A percentile compares a stretch with the other conserved stretches of the same genome.
These are phyloP conservation scores for Purshia tridentata DNA, from an alignment of 306 rosid genomes.

Conservation along the genomic window DNA sequence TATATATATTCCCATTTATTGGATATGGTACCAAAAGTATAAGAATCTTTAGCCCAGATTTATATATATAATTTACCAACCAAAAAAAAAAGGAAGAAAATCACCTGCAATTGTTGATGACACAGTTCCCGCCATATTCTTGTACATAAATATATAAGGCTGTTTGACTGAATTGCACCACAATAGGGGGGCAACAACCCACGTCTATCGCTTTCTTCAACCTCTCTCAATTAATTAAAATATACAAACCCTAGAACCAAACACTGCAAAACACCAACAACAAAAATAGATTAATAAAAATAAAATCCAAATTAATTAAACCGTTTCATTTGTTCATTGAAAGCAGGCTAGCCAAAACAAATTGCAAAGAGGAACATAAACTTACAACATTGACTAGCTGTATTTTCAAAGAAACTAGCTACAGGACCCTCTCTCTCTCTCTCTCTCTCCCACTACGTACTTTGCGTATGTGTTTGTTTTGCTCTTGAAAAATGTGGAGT, in stretches of 20 bases:
- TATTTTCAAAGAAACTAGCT: neutral
- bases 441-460: too few species aligned
- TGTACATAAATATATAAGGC: slow-evolving; percentile 40
- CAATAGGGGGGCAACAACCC: slow-evolving; percentile 72
- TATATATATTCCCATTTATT: neutral
- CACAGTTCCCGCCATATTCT: slow-evolving; percentile 54
- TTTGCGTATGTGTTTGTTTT: neutral
- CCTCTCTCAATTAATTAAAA: slow-evolving; percentile 22
- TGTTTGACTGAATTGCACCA: slow-evolving; percentile 75
- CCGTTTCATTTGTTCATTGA: neutral
- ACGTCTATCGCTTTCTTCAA: slow-evolving; percentile 53
- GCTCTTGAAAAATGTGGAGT: slow-evolving; percentile 40
- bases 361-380: neutral
- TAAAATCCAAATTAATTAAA: neutral
- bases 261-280: neutral
- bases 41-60: slow-evolving; percentile 2
- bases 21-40: neutral
- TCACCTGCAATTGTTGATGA: slow-evolving; percentile 45
- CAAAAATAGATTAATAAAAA: neutral
- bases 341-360: neutral
- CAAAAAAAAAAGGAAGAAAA: neutral
- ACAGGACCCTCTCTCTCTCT: neutral
- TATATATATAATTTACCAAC: neutral
- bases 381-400: neutral
- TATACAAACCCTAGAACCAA: slow-evolving; percentile 4